A percentile compares a stretch with the other conserved stretches of the same genome.
Evolutionary conservation across 257 asterid genomes (phyloP).

Genomic region (Solanum appendiculatum): DNA sequence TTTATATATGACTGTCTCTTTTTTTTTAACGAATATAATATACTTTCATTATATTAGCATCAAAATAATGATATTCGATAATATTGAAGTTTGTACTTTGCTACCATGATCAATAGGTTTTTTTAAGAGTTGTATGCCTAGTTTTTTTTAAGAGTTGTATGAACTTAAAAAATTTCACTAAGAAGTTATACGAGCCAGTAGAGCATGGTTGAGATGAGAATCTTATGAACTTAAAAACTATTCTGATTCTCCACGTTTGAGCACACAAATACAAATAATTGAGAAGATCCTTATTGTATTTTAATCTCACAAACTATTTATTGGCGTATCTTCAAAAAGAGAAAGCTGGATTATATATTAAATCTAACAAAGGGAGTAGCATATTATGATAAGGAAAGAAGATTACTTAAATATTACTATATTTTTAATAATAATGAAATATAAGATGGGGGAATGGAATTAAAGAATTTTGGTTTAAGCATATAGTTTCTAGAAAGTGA

Average conservation of each 20-base stretch:
- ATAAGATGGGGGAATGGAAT: background rate
- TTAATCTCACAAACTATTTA: background rate
- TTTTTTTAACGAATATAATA: too few relatives aligned
- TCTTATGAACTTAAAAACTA: background rate
- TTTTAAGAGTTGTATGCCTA: too few relatives aligned
- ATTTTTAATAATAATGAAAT: background rate
- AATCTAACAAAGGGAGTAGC: background rate
- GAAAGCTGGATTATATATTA: background rate
- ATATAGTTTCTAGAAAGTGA: constrained; percentile 23
- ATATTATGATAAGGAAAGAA: background rate
- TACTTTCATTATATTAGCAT: background rate
- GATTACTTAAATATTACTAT: background rate
- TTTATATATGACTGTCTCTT: background rate
- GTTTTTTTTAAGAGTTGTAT: too few relatives aligned
- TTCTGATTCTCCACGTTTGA: background rate
- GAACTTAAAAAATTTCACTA: too few relatives aligned
- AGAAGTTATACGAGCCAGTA: background rate
- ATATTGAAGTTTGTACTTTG: too few relatives aligned
- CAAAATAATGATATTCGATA: background rate
- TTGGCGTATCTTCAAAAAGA: background rate
- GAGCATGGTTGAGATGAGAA: background rate
- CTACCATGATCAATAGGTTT: too few relatives aligned
- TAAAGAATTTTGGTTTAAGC: background rate
- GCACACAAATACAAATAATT: background rate
- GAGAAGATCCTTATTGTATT: background rate